Evolutionary conservation across 306 rosid genomes (phyloP), one percentile per base, ranked within the genome.

Genomic region (Cucumis hystrix): DNA sequence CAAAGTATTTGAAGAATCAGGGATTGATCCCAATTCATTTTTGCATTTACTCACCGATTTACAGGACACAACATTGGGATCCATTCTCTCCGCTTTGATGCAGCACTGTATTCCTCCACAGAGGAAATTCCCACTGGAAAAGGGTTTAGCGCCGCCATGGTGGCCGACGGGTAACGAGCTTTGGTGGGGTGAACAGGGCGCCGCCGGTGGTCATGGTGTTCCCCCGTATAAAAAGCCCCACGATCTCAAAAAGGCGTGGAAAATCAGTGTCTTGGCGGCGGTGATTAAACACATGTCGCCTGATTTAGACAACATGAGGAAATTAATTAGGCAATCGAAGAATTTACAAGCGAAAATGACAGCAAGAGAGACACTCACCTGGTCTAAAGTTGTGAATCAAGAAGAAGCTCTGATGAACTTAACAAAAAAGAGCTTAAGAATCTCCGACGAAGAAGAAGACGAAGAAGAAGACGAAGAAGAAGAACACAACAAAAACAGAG

Each of bases 111-210:
- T 74, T 0, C 94, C 96, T 1, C 90, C 92, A 0, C 94, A 86
- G 58, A 76, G 89, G 78, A 84, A 81, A 45, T 90, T 85, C 49
- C 89, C 93, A 0, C 60, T 83, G 11, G 89, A 90, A 18, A 90
- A 76, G 72, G 93, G 96, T 0, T 18, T 88, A n/a, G 82, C 92
- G 15, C 92, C 96, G 5, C 96, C 91, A 0, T 88, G 93, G 96
- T 88, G 97, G 97, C 92, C 92, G 16, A 87, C 63, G 1, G 88
- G 92, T 10, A 39, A 15, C 13, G 89, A 90, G 77, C 1, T 75
- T 2, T 90, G 93, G 91, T 92, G 92, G 97, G 92, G 92, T 0
- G 62, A 87, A 20, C 87, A 87, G 35, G 91, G 93, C 2, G 0
- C 78, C 15, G 77, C 91, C n/a, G 77, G 82, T 1, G 87, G 87